Evolutionary conservation across 129 eudicot species (phyloP), one percentile per base, ranked within the genome.

Genomic region (Escallonia rubra): DNA sequence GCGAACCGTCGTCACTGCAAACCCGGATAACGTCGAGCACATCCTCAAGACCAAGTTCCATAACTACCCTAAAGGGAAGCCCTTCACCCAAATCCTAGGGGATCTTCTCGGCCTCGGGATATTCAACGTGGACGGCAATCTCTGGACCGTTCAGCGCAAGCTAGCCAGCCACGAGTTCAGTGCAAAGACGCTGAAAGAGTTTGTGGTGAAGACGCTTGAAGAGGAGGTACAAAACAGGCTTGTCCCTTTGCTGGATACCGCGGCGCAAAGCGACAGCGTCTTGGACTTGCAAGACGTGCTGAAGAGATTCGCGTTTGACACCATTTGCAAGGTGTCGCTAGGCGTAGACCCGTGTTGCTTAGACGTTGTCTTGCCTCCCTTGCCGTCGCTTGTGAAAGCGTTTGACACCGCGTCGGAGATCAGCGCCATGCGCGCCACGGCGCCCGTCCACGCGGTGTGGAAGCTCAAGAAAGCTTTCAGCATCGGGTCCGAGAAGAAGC

Each of bases 11-110:
- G 80, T 90, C 8, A 90, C 95, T 0, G 81, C 95, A 0, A 84
- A 90, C 47, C 95, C 97, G 1, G 72, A 77, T 9, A 86, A 90
- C 46, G 89, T 90, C 6, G 95, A 90, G 74, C 65, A 86, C 82
- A 84, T 90, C 47, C 76, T 90, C 67, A 84, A 81, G 38, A 82
- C 91, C 4, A 72, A 69, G 15, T 90, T 90, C 47, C 80, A 78
- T 3, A 90, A 87, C 14, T 90, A 74, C 77, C 97, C 97, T 4
- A 90, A 90, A 76, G 97, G 97, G 8, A 82, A 80, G 57, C 78
- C 77, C 0, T 82, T 90, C 39, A 82, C 91, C 0, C 9, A 84
- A 0, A 73, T 90, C 13, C 73, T 90, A 5, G 91, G 97, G 0
- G 97, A 90, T 61, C 88, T 90, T 49, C 56, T 90, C 2, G 97